These are phyloP conservation scores for Colletotrichum shisoi DNA, from an alignment of 2,329 filamentous ascomycete species.

Conservation along the genomic window DNA sequence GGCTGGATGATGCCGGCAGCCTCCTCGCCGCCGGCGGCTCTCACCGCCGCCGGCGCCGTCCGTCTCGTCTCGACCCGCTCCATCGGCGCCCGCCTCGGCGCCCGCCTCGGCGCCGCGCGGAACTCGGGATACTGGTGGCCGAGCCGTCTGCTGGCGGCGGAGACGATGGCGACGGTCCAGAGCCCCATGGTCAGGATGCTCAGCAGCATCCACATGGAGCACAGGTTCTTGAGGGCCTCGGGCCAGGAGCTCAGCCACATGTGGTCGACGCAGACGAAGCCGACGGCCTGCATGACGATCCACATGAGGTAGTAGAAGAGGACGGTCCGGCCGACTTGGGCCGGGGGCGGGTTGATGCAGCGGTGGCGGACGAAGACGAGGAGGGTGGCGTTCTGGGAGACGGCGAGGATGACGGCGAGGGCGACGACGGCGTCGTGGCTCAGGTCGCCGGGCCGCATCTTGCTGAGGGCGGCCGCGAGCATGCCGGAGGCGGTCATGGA, in stretches of 20 bases:
- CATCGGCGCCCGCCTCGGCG: no score
- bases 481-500: background rate
- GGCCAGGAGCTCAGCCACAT: slow-evolving; percentile 6
- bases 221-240: background rate
- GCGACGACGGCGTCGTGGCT: background rate
- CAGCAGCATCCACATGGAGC: slow-evolving; percentile 15
- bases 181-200: background rate
- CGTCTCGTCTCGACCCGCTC: background rate
- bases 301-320: slow-evolving; percentile 11
- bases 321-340: background rate
- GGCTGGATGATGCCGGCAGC: background rate
- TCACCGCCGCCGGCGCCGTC: background rate
- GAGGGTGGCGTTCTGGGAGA: background rate
- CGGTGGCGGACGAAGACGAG: background rate
- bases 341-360: background rate
- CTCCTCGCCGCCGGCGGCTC: background rate
- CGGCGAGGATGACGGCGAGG: slow-evolving; percentile 2
- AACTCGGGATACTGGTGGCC: background rate
- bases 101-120: no score
- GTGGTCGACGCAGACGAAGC: background rate
- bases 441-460: background rate
- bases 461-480: background rate
- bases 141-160: background rate
- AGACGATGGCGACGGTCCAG: background rate
- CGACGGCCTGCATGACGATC: slow-evolving; percentile 1